Conservation (phyloP, 2,329 filamentous ascomycete genomes). For the Fusarium succisae region DNA sequence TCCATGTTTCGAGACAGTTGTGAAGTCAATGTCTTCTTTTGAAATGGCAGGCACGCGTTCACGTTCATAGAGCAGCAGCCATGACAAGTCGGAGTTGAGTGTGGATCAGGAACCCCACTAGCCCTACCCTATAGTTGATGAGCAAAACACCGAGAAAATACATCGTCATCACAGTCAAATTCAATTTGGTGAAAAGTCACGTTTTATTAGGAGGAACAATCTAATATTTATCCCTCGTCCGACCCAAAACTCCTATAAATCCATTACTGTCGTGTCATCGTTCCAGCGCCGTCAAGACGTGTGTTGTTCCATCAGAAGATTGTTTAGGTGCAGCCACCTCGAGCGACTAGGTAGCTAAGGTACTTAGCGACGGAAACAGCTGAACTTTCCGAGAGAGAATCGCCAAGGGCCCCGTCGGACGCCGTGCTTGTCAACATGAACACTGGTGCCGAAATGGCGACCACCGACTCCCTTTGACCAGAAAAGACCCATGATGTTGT, state of each 20-base stretch:
- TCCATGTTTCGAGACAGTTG: background rate
- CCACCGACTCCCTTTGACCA: constrained; percentile 58
- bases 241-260: constrained; percentile 12
- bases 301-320: background rate
- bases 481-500: constrained; percentile 56
- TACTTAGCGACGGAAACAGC: constrained; percentile 56
- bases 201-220: constrained; percentile 7
- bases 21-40: background rate
- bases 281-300: background rate
- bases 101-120: constrained; percentile 2
- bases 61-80: background rate
- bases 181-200: background rate
- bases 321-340: background rate
- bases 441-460: constrained; percentile 60
- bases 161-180: background rate
- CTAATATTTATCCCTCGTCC: background rate
- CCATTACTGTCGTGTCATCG: constrained; percentile 22
- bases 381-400: constrained; percentile 60
- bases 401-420: constrained; percentile 61
- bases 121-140: constrained; percentile 11
- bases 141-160: background rate
- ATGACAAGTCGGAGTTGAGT: background rate
- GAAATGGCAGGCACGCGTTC: background rate
- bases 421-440: constrained; percentile 57
- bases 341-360: background rate